Conservation (phyloP, 2,329 filamentous ascomycete species). For the Lachnellula arida region DNA sequence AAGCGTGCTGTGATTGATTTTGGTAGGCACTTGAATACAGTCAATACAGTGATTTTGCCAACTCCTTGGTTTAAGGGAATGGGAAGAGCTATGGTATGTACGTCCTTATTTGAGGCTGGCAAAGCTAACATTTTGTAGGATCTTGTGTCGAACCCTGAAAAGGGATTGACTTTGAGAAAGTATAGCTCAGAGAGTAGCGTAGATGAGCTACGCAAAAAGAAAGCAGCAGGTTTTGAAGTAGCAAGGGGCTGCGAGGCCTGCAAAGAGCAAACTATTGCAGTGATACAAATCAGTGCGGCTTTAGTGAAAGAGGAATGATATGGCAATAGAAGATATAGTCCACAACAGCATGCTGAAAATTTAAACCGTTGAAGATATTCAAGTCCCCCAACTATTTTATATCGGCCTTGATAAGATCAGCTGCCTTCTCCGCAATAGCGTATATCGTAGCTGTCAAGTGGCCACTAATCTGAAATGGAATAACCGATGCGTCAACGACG, state of each 20-base stretch:
- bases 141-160: slow-evolving; percentile 53
- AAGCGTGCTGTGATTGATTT: not conserved
- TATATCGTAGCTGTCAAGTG: slow-evolving; percentile 12
- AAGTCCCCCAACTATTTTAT: not conserved
- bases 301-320: too few relatives aligned
- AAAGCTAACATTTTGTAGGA: slow-evolving; percentile 38
- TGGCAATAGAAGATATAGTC: too few relatives aligned
- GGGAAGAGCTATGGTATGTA: slow-evolving; percentile 58
- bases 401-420: slow-evolving; percentile 13
- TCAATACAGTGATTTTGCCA: slow-evolving; percentile 72
- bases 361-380: too few relatives aligned
- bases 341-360: too few relatives aligned
- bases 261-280: not conserved
- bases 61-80: slow-evolving; percentile 90
- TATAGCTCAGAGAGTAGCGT: not conserved
- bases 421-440: slow-evolving; percentile 15
- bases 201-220: not conserved
- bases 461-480: slow-evolving; percentile 35
- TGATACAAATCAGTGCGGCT: too few relatives aligned
- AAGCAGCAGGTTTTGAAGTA: not conserved
- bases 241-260: not conserved
- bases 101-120: too few relatives aligned
- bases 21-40: slow-evolving; percentile 55
- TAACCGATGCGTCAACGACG: slow-evolving; percentile 51
- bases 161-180: not conserved